Evolutionary conservation across 2,329 filamentous ascomycete genomes (phyloP), one percentile per base, ranked within the genome.

Genomic region (Ceratocystis variospora): DNA sequence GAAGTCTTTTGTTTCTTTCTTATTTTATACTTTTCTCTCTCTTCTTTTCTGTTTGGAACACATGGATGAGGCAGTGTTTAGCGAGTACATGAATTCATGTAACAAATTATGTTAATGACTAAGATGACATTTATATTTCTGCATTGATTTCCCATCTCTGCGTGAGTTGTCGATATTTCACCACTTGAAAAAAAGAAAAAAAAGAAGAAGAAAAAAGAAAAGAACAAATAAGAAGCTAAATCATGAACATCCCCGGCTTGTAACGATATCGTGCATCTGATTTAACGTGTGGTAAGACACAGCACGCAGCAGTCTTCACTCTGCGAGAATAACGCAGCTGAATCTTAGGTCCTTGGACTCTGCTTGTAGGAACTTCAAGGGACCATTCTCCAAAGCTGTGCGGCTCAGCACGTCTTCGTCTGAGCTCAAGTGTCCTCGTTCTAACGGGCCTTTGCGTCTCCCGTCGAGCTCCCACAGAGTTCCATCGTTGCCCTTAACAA

Each of bases 381-480:
- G 79, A 0, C 92, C 91, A 72, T 90, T 75, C 41, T 85, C 79
- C 71, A 96, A 76, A 7, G 89, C 92, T 74, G 83, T 86, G 66
- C 87, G 81, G 73, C 89, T 90, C 71, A 92, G 74, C 64, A 90
- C 84, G 75, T 93, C 88, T 74, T 91, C 88, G 46, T 80, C 79
- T 1, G 76, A 75, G 0, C 72, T 78, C 64, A 92, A 74, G 55
- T 76, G 72, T 0, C 87, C 87, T 28, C 82, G 74, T 50, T 76
- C 73, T 37, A 85, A 76, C 6, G 83, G 83, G 0, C 83, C 83
- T 74, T 83, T 84, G 66, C 80, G 73, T 63, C 82, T 76, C 2
- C 83, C 83, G 70, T 85, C 83, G 10, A 85, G 78, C 77, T 85
- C 83, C 81, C 82, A 85, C 46, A 85, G 72, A 12, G 74, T 82